phyloP scores from a whole-genome alignment of 345 rosid genomes.

The Erysimum cheiranthoides region DNA sequence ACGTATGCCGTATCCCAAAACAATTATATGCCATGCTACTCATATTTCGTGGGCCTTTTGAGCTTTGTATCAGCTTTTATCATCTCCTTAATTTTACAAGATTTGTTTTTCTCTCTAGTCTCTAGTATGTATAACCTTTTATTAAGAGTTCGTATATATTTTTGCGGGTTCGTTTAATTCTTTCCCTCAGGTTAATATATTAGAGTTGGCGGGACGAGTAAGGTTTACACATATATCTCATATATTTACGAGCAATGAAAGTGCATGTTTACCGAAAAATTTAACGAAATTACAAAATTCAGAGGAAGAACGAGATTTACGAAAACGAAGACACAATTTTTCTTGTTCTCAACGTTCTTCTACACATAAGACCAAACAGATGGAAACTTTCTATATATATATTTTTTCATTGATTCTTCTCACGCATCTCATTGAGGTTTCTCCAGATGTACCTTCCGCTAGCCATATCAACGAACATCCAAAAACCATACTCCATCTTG shows the following conservation, averaged over 20 bases:
- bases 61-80: background rate
- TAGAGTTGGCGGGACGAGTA: background rate
- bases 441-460: constrained; percentile 83
- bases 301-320: background rate
- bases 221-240: background rate
- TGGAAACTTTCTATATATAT: no score
- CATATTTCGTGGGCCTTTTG: background rate
- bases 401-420: constrained; percentile 19
- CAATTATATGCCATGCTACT: background rate
- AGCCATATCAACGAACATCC: constrained; percentile 88
- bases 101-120: background rate
- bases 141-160: background rate
- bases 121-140: background rate
- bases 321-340: background rate
- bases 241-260: background rate
- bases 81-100: background rate
- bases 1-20: background rate
- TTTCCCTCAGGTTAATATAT: background rate
- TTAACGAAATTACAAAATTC: background rate
- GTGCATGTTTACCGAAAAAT: background rate
- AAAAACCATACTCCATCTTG: constrained; percentile 62
- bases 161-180: background rate
- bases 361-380: background rate
- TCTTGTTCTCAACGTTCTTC: constrained; percentile 6
- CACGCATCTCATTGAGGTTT: constrained; percentile 61